Evolutionary conservation across 1,284 basidiomycete species (phyloP).

Genomic region (Ustilago hordei): DNA sequence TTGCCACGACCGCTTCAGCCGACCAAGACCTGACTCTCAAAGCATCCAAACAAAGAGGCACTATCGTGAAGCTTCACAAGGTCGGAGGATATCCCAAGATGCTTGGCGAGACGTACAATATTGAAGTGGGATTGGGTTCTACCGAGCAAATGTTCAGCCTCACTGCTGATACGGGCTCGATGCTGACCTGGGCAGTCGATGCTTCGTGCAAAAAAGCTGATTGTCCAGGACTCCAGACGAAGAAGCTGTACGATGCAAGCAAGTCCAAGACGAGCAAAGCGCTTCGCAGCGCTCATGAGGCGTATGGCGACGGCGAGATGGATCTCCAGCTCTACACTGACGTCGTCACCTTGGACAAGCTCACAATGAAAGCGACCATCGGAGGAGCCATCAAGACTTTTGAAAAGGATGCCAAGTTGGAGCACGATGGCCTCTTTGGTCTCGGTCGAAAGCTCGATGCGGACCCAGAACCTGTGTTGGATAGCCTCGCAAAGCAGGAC

Average conservation of each 20-base stretch:
- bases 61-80: slow-evolving; percentile 8
- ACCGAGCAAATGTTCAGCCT: slow-evolving; percentile 32
- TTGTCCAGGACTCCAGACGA: slow-evolving; percentile 22
- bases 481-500: slow-evolving; percentile 14
- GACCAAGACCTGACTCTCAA: background rate
- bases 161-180: slow-evolving; percentile 45
- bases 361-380: slow-evolving; percentile 19
- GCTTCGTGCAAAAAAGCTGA: slow-evolving; percentile 22
- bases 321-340: slow-evolving; percentile 31
- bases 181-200: slow-evolving; percentile 34
- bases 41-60: slow-evolving; percentile 14
- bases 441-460: slow-evolving; percentile 19
- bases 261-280: slow-evolving; percentile 18
- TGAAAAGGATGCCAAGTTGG: slow-evolving; percentile 25
- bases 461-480: slow-evolving; percentile 15
- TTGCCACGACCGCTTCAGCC: background rate
- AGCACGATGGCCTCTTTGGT: slow-evolving; percentile 44
- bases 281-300: slow-evolving; percentile 26
- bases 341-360: slow-evolving; percentile 12
- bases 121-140: slow-evolving; percentile 27
- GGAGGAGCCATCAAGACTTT: slow-evolving; percentile 37
- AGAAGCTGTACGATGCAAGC: slow-evolving; percentile 22
- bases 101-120: slow-evolving; percentile 44
- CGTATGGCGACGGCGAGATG: slow-evolving; percentile 47
- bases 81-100: slow-evolving; percentile 39